Base-by-base conservation (phyloP, 148 eudicot species). In the Amaranthus palmeri region DNA sequence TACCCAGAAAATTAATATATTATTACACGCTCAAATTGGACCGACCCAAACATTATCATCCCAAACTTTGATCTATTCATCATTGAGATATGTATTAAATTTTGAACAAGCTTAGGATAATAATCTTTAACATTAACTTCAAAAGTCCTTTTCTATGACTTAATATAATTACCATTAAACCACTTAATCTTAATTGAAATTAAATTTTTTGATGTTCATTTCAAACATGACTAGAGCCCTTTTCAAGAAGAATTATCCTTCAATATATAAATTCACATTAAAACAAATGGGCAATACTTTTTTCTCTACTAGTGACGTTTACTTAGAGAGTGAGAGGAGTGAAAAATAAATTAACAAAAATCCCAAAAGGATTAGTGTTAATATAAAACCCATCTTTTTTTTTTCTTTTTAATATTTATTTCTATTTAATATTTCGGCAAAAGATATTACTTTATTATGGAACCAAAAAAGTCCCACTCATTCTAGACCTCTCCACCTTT, bases 401-500 rank as follows among this genome's bases (percentile, higher is more conserved):
- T 40, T 13, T 10, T n/a, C 40, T 56, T 56, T 56, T 0, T 11
- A 25, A 25, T 25, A 12, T 60, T 36, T 0, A 3, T 60, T 59
- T 36, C 40, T 25, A 8, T 10, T 10, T 25, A 61, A 61, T 12
- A 53, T 40, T 10, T 9, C 13, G 4, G 53, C 9, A 46, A 70
- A 56, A 10, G 45, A n/a, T 18, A 58, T 58, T 57, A 71, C 40
- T 69, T 69, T 40, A 43, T 70, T 41, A 12, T 13, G 11, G 6
- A 55, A 65, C 47, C 8, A n/a, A 3, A 54, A 71, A 77, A 72
- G 68, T 67, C 76, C 76, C 81, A 77, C 80, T 67, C 66, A 72
- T 45, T 10, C 6, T 60, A 45, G 48, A 67, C 72, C 60, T 59
- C 61, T 25, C 68, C 43, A 63, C 72, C 55, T 60, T 71, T 64